These are phyloP conservation scores for Kodamaea neixiangensis DNA, from an alignment of 805 yeast genomes.

Conservation along the genomic window DNA sequence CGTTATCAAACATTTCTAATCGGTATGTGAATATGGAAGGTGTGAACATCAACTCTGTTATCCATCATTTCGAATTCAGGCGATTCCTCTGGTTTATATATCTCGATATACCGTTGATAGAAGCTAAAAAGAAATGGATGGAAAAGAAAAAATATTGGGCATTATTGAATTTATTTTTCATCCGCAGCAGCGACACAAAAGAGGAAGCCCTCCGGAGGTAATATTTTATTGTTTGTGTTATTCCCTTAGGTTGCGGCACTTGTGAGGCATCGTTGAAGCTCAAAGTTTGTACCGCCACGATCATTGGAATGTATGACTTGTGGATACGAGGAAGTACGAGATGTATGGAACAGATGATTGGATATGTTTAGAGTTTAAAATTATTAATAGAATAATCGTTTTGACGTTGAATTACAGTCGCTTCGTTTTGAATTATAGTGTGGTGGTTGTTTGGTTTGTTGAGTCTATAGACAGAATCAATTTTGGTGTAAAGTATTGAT, in stretches of 20 bases:
- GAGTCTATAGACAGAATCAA: too few species aligned
- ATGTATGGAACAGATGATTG: background rate
- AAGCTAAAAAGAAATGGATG: slow-evolving; percentile 1
- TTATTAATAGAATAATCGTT: background rate
- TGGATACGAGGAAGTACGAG: slow-evolving; percentile 2
- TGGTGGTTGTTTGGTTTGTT: too few species aligned
- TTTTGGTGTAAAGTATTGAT: too few species aligned
- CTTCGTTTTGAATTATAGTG: background rate
- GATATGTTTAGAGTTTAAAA: background rate
- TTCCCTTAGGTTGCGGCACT: background rate
- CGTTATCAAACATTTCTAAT: slow-evolving; percentile 19
- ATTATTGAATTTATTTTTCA: background rate
- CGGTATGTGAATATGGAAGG: slow-evolving; percentile 12
- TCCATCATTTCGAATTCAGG: background rate
- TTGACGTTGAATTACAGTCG: background rate
- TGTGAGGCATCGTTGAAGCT: background rate
- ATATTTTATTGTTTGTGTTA: background rate
- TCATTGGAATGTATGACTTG: background rate
- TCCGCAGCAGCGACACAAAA: slow-evolving; percentile 1
- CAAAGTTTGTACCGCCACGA: background rate
- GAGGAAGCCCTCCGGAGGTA: background rate
- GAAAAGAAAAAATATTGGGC: slow-evolving; percentile 3
- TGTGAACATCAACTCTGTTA: slow-evolving; percentile 3
- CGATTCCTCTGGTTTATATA: slow-evolving; percentile 4
- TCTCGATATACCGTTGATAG: slow-evolving; percentile 4